phyloP scores from a whole-genome alignment of 164 flowering plant species.

The Pachysandra terminalis region DNA sequence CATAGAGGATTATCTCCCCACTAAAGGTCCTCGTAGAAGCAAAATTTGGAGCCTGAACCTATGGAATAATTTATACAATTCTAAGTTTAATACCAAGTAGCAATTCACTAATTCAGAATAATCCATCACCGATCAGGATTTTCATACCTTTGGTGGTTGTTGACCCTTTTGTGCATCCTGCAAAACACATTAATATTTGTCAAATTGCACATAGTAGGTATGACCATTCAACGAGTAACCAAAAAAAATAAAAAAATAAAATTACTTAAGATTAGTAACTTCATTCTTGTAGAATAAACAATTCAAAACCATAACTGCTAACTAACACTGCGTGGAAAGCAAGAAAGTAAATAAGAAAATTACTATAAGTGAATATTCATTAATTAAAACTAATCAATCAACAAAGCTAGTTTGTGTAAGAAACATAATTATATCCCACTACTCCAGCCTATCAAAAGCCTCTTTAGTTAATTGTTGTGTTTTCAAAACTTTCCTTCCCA shows the following conservation, averaged over 20 bases:
- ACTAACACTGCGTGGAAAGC: not conserved
- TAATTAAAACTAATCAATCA: not conserved
- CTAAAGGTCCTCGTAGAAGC: too few species aligned
- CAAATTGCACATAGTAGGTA: slow-evolving; percentile 13
- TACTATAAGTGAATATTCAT: too few species aligned
- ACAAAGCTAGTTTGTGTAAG: too few species aligned
- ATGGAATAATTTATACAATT: not conserved
- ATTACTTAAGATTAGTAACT: too few species aligned
- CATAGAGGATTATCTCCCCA: too few species aligned
- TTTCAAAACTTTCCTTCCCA: too few species aligned
- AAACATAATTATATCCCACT: too few species aligned
- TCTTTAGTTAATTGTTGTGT: too few species aligned
- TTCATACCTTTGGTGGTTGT: slow-evolving; percentile 41
- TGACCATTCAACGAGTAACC: not conserved
- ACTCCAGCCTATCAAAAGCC: too few species aligned
- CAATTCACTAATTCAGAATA: not conserved
- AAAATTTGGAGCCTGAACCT: too few species aligned
- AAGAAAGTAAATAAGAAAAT: not conserved
- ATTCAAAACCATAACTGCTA: not conserved
- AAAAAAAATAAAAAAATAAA: not conserved
- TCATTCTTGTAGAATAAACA: not conserved
- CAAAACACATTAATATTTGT: slow-evolving; percentile 18
- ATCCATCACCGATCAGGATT: not conserved
- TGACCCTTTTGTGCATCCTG: slow-evolving; percentile 37
- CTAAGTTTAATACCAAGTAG: not conserved